Percentiles rank a stretch among this genome's conserved stretches.
phyloP scores from a whole-genome alignment of 768 basidiomycete genomes.

The Mycena vitilis region DNA sequence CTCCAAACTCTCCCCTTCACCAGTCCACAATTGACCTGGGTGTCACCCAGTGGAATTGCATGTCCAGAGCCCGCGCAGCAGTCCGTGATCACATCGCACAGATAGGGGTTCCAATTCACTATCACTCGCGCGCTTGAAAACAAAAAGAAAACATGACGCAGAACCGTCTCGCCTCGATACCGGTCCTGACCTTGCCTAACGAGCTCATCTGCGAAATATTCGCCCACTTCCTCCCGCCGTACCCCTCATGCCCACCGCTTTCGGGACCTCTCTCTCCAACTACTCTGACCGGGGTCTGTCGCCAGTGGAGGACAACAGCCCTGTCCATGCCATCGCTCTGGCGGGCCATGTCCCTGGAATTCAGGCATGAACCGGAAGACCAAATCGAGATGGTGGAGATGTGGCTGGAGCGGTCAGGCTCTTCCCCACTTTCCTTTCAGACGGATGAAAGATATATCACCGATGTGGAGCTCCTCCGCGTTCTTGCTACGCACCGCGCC shows the following conservation, averaged over 20 bases:
- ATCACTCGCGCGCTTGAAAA: too few relatives aligned
- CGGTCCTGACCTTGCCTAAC: not conserved
- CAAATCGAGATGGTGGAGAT: not conserved
- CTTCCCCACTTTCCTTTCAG: not conserved
- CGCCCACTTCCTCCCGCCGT: not conserved
- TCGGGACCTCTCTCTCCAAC: not conserved
- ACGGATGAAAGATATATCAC: not conserved
- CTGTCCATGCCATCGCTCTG: not conserved
- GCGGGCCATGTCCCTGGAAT: not conserved
- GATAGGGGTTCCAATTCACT: too few relatives aligned
- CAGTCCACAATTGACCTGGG: too few relatives aligned
- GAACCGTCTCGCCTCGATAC: not conserved
- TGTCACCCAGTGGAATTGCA: too few relatives aligned
- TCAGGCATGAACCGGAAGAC: not conserved
- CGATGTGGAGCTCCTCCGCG: not conserved
- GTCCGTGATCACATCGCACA: too few relatives aligned
- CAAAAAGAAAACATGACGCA: too few relatives aligned
- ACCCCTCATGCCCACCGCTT: not conserved
- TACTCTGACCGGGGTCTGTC: not conserved
- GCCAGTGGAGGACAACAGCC: not conserved
- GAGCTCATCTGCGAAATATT: conserved; percentile 5
- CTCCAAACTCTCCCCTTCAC: too few relatives aligned
- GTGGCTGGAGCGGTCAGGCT: not conserved
- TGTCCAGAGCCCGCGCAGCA: too few relatives aligned
- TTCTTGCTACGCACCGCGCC: not conserved